Base-by-base conservation (phyloP, 202 grass and related monocot genomes). In the Digitaria exilis region DNA sequence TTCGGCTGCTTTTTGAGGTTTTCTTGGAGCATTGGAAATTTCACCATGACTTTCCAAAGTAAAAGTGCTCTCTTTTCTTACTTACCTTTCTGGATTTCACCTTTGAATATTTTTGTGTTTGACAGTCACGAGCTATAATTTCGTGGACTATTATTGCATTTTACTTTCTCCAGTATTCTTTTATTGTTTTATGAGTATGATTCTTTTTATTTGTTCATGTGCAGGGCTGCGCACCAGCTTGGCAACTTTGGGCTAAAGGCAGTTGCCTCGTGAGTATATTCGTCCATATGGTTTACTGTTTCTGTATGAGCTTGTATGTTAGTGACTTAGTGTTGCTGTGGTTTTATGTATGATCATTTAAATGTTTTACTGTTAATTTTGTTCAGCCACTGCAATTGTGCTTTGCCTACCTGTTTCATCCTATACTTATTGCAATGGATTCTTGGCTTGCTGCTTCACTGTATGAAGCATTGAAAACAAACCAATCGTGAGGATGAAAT, bases 261-360 rank as follows among this genome's bases (percentile, higher is more conserved):
- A 35, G 14, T 80, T 55, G 13, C 13, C 8, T 6, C 7, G 80
- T 83, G 59, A 88, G 80, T 88, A 22, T 48, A 49, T 54, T 21
- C 16, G 39, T 2, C 34, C 25, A 9, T 39, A 51, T 64, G 0
- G 14, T 69, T 17, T 69, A 55, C 18, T n/a, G 9, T 32, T 76
- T 13, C 29, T 46, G 14, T 48, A 4, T 30, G 24, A 29, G 42
- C 14, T 5, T 46, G 42, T 71, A 16, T 7, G 26, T 26, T 2
- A n/a, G 35, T 37, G 7, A 24, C 4, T 2, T 37, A 12, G 6
- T 65, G 28, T 35, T 50, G 18, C 18, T 14, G 1, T 49, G 21
- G 18, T 46, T 61, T 21, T 45, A 28, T 15, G 6, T 15, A 11
- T 65, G 64, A 29, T 31, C 26, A 14, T 0, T 0, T 31, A 19